Conservation (phyloP, 2,329 filamentous ascomycete species). For the Botrytis sinoallii region DNA sequence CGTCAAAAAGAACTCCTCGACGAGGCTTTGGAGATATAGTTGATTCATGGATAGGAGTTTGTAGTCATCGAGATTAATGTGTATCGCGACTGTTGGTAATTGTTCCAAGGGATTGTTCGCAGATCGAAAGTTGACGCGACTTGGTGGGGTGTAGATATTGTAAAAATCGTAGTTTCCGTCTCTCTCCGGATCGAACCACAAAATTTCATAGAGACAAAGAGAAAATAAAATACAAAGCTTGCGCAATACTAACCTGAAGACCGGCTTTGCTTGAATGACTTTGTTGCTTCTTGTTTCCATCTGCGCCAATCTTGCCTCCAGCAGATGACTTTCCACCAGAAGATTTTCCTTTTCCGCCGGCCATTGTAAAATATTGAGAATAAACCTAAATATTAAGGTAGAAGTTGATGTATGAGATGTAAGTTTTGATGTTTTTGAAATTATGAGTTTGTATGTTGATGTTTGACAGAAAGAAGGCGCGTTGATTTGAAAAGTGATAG, state of each 20-base stretch:
- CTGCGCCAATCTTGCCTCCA: slow-evolving; percentile 39
- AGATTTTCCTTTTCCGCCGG: slow-evolving; percentile 40
- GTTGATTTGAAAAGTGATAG: slow-evolving; percentile 12
- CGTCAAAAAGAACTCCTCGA: slow-evolving; percentile 23
- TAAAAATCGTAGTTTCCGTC: slow-evolving; percentile 20
- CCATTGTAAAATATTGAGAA: slow-evolving; percentile 31
- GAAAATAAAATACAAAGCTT: not conserved
- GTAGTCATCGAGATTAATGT: not conserved
- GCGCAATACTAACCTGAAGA: slow-evolving; percentile 38
- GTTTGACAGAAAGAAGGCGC: slow-evolving; percentile 19
- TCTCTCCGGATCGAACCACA: not conserved
- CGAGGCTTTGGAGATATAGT: not conserved
- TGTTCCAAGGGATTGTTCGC: slow-evolving; percentile 15
- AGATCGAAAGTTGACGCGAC: slow-evolving; percentile 32
- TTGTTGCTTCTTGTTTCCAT: slow-evolving; percentile 39
- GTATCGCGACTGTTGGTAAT: not conserved
- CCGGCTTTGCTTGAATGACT: slow-evolving; percentile 40
- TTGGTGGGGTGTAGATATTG: slow-evolving; percentile 31
- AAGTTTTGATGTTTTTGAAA: slow-evolving; percentile 14
- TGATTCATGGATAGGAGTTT: not conserved
- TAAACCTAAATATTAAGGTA: slow-evolving; percentile 4
- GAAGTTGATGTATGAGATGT: slow-evolving; percentile 24
- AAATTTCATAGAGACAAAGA: not conserved
- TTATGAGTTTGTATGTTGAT: slow-evolving; percentile 19
- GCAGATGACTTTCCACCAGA: slow-evolving; percentile 40